Evolutionary conservation across 2,329 filamentous ascomycete genomes (phyloP), one percentile per base, ranked within the genome.

Genomic region (Rosellinia necatrix): DNA sequence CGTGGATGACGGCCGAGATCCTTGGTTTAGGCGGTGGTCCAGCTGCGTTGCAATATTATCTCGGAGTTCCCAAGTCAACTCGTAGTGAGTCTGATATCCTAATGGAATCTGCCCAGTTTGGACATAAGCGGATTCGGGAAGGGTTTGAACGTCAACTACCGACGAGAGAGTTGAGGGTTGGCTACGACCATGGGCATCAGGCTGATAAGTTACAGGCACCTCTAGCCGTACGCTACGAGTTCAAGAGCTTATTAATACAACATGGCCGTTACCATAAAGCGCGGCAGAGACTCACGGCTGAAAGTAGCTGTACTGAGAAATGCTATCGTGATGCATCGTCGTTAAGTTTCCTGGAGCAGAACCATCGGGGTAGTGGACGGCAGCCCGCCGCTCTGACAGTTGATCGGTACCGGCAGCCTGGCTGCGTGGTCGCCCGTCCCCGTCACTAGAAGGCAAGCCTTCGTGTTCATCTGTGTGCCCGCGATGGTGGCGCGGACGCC

Each of bases 1-100:
- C 13, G 12, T 58, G 21, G 58, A 60, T 21, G 10, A 27, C 13
- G 41, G 58, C 21, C 49, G 25, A 50, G 10, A 3, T 13, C 7
- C 21, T 41, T 8, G 34, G 6, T n/a, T 38, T 8, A 8, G 7
- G 12, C 10, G 6, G 3, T n/a, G n/a, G n/a, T n/a, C n/a, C n/a
- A n/a, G n/a, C n/a, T n/a, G n/a, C n/a, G n/a, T n/a, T n/a, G n/a
- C n/a, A n/a, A n/a, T n/a, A n/a, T n/a, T n/a, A n/a, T n/a, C n/a
- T n/a, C n/a, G n/a, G n/a, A n/a, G n/a, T n/a, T n/a, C n/a, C n/a
- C n/a, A n/a, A n/a, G n/a, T n/a, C n/a, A n/a, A n/a, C n/a, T n/a
- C n/a, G n/a, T n/a, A n/a, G n/a, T n/a, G n/a, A n/a, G 9, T 3
- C 9, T 48, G 27, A 24, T 43, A 34, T 10, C 10, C 29, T 9